A percentile compares a stretch with the other conserved stretches of the same genome.
Conservation (phyloP, 2,329 filamentous ascomycete genomes). For the Monilinia laxa region DNA sequence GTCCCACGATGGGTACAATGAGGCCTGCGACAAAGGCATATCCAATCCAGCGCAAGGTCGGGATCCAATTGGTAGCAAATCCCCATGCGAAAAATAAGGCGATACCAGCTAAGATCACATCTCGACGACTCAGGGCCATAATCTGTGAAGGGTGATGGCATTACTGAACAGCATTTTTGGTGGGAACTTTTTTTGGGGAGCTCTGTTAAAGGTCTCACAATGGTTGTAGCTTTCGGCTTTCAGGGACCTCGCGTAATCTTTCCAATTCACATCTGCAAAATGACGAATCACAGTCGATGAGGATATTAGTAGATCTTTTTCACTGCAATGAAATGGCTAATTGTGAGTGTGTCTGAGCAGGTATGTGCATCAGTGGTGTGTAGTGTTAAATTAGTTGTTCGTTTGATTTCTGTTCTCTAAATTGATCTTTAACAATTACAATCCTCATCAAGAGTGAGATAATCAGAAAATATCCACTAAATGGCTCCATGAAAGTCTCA, state of each 20-base stretch:
- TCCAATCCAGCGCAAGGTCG: constrained; percentile 77
- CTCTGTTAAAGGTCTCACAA: constrained; percentile 24
- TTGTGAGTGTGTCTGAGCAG: too few relatives aligned
- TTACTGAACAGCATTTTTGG: constrained; percentile 38
- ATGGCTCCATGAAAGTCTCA: not conserved
- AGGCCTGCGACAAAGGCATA: constrained; percentile 78
- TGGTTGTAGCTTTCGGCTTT: constrained; percentile 23
- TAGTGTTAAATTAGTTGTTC: not conserved
- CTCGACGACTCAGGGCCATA: constrained; percentile 72
- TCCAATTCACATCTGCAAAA: constrained; percentile 15
- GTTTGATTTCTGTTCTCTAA: not conserved
- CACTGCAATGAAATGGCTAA: too few relatives aligned
- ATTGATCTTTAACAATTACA: not conserved
- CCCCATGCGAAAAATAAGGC: constrained; percentile 84
- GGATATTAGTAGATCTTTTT: not conserved
- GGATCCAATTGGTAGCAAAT: constrained; percentile 78
- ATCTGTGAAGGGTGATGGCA: constrained; percentile 36
- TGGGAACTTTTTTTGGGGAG: constrained; percentile 25
- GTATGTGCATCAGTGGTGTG: not conserved
- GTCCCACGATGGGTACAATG: constrained; percentile 52
- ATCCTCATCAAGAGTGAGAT: not conserved
- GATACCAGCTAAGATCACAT: constrained; percentile 67
- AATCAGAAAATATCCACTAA: not conserved
- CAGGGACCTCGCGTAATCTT: constrained; percentile 30
- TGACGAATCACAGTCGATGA: constrained; percentile 7